Base-by-base conservation (phyloP, 2,329 filamentous ascomycete species). In the Fusarium camptoceras region DNA sequence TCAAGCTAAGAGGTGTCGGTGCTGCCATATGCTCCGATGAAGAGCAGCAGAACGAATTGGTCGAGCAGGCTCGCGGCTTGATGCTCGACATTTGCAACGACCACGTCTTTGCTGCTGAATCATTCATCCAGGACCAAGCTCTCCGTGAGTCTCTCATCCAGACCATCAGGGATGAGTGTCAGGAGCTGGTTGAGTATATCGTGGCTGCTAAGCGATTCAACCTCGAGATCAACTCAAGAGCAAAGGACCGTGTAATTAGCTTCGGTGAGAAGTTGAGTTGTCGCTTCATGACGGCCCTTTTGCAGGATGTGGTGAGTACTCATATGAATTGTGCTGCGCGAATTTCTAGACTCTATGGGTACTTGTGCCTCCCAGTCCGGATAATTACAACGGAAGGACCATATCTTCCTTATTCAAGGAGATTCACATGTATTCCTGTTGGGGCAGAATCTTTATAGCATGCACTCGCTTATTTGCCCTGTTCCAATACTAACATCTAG, bases 251-350 rank as follows among this genome's bases (percentile, higher is more conserved):
- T 73, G 93, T 99, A 67, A 91, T 98, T 66, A 97, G 94, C 79
- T 94, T 96, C 73, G 96, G 96, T 58, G 96, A 99, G 86, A 98
- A 97, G 83, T 84, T 99, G 72, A 97, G 94, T 81, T 98, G 95
- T 80, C 88, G 91, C 31, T 96, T 96, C 79, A 94, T 99, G 92
- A 88, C 95, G 24, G 90, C 92, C 8, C 81, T 98, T 65, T 82
- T 99, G 70, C 89, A 92, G 77, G 94, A 97, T 76, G 86, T 88
- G 75, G 88, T 89, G 76, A 75, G 75, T 68, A 15, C 14, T 31
- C 18, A 12, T 50, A 18, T 37, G 48, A 30, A 22, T 39, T 41
- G 14, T 41, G 20, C 27, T 65, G 68, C 66, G 48, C 55, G 51
- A 59, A 47, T 62, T 65, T 50, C 14, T 30, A 25, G 27, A 16